A percentile compares a stretch with the other conserved stretches of the same genome.
These are phyloP conservation scores for Thozetella sp. DNA, from an alignment of 495 filamentous ascomycete genomes.

Conservation along the genomic window DNA sequence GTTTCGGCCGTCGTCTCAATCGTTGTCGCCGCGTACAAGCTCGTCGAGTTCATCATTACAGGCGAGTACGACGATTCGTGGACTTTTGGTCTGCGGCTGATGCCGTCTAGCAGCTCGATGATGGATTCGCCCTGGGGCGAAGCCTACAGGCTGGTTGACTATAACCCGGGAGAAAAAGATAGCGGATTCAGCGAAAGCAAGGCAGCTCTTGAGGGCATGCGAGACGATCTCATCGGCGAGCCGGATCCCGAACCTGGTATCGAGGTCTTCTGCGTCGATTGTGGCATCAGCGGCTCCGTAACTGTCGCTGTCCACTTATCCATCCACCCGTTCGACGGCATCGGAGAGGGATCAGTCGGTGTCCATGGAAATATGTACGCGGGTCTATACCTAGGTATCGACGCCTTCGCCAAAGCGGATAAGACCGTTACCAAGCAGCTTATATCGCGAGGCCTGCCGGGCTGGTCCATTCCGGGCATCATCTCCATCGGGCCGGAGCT, in stretches of 20 bases:
- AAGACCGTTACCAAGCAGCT: constrained; percentile 5
- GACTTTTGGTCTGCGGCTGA: constrained; percentile 1
- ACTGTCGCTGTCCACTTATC: constrained; percentile 1
- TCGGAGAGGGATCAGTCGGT: constrained; percentile 8
- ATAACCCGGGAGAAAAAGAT: constrained; percentile 2
- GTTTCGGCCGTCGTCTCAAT: neutral
- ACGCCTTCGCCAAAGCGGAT: constrained; percentile 12
- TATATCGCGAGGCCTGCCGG: constrained; percentile 7
- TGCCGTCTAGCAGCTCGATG: neutral
- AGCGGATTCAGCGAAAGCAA: constrained; percentile 6
- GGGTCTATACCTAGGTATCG: constrained; percentile 14
- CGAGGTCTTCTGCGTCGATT: constrained; percentile 10
- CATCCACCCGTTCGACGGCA: constrained; percentile 6
- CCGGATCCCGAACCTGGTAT: constrained; percentile 7
- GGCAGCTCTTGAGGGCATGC: neutral
- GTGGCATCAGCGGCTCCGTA: constrained; percentile 5
- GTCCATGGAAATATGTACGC: constrained; percentile 13
- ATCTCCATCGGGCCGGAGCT: constrained; percentile 11
- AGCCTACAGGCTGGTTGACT: constrained; percentile 7
- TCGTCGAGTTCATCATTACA: constrained; percentile 1
- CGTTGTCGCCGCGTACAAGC: neutral
- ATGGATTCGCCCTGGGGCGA: constrained; percentile 8
- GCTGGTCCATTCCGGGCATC: constrained; percentile 13
- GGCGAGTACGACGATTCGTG: constrained; percentile 7
- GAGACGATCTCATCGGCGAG: constrained; percentile 5